These are phyloP conservation scores for Capsicum chinense DNA, from an alignment of 257 asterid genomes.

Conservation along the genomic window DNA sequence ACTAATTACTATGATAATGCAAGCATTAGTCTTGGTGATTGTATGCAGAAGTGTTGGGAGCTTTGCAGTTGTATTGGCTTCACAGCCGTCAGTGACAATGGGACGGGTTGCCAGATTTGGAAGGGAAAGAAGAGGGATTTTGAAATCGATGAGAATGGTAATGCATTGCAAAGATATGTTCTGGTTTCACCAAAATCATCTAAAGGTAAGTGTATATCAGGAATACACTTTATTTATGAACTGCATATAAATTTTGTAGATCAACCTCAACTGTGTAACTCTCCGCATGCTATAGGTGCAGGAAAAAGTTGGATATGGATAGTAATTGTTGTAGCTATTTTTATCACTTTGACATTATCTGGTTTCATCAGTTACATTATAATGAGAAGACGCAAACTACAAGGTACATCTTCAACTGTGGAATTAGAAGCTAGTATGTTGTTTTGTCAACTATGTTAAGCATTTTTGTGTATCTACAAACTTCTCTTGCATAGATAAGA, in stretches of 20 bases:
- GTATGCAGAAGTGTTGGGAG: too few species aligned
- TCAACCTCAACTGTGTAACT: neutral
- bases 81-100: neutral
- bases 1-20: too few species aligned
- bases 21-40: too few species aligned
- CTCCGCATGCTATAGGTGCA: conserved; percentile 1
- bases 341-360: neutral
- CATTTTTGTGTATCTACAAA: too few species aligned
- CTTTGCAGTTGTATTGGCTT: neutral
- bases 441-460: neutral
- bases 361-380: conserved; percentile 20
- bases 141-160: neutral
- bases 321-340: conserved; percentile 18
- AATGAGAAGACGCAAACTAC: conserved; percentile 28
- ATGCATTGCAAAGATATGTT: neutral
- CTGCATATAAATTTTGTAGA: neutral
- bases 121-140: neutral
- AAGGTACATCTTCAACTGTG: conserved; percentile 25
- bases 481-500: too few species aligned
- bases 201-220: neutral
- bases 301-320: conserved; percentile 43
- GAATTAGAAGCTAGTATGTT: neutral
- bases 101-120: neutral
- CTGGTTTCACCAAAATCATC: too few species aligned
- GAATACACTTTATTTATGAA: neutral